Base-by-base conservation (phyloP, 805 yeast genomes). In the Candida sonorensis region DNA sequence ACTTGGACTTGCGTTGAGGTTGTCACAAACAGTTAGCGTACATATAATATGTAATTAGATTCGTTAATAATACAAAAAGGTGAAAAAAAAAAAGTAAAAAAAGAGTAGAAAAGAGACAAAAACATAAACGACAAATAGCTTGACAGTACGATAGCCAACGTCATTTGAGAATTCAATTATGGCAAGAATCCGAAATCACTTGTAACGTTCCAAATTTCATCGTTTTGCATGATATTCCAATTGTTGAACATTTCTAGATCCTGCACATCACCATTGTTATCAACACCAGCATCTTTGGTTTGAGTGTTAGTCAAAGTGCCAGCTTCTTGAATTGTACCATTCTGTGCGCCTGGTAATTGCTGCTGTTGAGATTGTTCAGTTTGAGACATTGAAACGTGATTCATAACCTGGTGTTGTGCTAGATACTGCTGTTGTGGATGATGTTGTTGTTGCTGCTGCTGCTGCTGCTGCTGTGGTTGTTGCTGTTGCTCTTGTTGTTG, bases 181-280 rank as follows among this genome's bases (percentile, higher is more conserved):
- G 71, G 64, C 21, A 66, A 41, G 39, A 69, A 69, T 7, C 72
- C 73, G 38, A 66, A 65, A 39, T 68, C 72, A 35, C 64, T 69
- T 31, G 62, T 62, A n/a, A 58, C 59, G 7, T 61, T 57, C 72
- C 74, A 68, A 30, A 67, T 62, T 30, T 68, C 73, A 34, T 69
- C 74, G 29, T 26, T 42, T 16, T 36, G 40, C n/a, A 40, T 21
- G 27, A 41, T 25, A 33, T 32, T 33, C 51, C 57, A 50, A 27
- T 34, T 40, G 29, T 25, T 45, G 16, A 46, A 42, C 17, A 42
- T 22, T 14, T 48, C 52, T 6, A 35, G 24, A 21, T 41, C 45
- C 24, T 30, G 34, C 5, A 22, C 25, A 18, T 13, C n/a, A n/a
- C n/a, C n/a, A n/a, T n/a, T n/a, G n/a, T n/a, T n/a, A n/a, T n/a